Percentiles rank a stretch among this genome's conserved stretches.
phyloP scores from a whole-genome alignment of 352 stramenopile species.

The Phytopythium mirpurense region DNA sequence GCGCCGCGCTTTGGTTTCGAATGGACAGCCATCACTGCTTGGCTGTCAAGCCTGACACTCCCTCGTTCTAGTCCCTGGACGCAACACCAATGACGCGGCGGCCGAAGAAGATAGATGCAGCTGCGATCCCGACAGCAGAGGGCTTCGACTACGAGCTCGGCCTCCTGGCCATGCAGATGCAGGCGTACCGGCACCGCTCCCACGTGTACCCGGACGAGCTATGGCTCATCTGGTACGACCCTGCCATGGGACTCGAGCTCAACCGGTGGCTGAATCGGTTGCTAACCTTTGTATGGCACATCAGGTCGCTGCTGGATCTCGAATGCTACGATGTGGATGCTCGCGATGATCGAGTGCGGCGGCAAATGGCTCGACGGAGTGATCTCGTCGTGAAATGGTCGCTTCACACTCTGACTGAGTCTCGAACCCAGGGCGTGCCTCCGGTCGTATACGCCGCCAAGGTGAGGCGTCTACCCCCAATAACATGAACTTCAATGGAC shows the following conservation, averaged over 20 bases:
- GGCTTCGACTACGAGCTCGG: constrained; percentile 34
- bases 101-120: constrained; percentile 10
- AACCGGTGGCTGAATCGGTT: background rate
- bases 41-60: too few species aligned
- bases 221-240: constrained; percentile 42
- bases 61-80: background rate
- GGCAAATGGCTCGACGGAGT: background rate
- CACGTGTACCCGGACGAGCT: constrained; percentile 29
- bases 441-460: constrained; percentile 60
- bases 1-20: too few species aligned
- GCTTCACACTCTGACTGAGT: background rate
- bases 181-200: constrained; percentile 28
- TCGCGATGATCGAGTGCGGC: constrained; percentile 32
- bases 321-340: constrained; percentile 51
- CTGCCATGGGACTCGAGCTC: background rate
- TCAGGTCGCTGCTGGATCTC: constrained; percentile 37
- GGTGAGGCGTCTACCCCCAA: constrained; percentile 10
- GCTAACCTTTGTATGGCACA: background rate
- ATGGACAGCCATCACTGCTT: too few species aligned
- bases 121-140: background rate
- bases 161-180: constrained; percentile 57
- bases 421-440: constrained; percentile 28
- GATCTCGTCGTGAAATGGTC: background rate
- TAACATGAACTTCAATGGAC: too few species aligned
- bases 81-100: background rate